Conservation (phyloP, 2,329 filamentous ascomycete species). For the Karstenula rhodostoma region DNA sequence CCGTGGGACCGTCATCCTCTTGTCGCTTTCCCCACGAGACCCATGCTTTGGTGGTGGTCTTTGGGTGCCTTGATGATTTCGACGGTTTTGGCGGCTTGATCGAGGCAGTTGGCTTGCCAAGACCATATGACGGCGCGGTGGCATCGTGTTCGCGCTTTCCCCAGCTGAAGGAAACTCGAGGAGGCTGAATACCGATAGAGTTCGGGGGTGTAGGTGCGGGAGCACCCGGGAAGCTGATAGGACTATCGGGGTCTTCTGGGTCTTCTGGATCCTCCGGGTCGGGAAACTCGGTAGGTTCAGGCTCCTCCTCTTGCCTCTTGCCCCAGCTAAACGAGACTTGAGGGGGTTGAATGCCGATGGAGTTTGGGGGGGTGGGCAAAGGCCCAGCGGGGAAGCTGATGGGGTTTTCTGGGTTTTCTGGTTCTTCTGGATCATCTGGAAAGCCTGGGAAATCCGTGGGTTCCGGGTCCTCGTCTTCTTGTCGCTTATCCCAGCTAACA, state of each 20-base stretch:
- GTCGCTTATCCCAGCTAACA: slow-evolving; percentile 27
- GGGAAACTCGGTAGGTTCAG: slow-evolving; percentile 6
- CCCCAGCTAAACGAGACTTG: slow-evolving; percentile 19
- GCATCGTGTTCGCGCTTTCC: slow-evolving; percentile 16
- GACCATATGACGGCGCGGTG: slow-evolving; percentile 2
- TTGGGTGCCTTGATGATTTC: slow-evolving; percentile 9
- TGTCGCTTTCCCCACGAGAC: slow-evolving; percentile 26
- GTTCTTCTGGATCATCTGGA: slow-evolving; percentile 7
- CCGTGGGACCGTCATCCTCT: slow-evolving; percentile 2
- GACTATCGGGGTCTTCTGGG: slow-evolving; percentile 22
- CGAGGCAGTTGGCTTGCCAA: slow-evolving; percentile 6
- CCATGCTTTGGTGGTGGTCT: slow-evolving; percentile 10
- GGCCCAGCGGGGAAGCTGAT: slow-evolving; percentile 12
- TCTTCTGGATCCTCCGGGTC: slow-evolving; percentile 1
- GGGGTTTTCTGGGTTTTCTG: slow-evolving; percentile 22
- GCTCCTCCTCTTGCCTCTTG: slow-evolving; percentile 4
- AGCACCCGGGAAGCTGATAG: slow-evolving; percentile 10
- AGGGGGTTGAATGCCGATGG: slow-evolving; percentile 25
- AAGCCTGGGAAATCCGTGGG: slow-evolving; percentile 8
- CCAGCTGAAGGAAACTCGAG: slow-evolving; percentile 19
- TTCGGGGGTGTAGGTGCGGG: slow-evolving; percentile 19
- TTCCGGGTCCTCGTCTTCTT: slow-evolving; percentile 19
- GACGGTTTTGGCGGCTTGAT: slow-evolving; percentile 7
- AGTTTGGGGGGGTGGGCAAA: slow-evolving; percentile 17
- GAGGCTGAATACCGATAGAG: slow-evolving; percentile 23